phyloP scores from a whole-genome alignment of 768 basidiomycete species.

The Gloeostereum incarnatum region DNA sequence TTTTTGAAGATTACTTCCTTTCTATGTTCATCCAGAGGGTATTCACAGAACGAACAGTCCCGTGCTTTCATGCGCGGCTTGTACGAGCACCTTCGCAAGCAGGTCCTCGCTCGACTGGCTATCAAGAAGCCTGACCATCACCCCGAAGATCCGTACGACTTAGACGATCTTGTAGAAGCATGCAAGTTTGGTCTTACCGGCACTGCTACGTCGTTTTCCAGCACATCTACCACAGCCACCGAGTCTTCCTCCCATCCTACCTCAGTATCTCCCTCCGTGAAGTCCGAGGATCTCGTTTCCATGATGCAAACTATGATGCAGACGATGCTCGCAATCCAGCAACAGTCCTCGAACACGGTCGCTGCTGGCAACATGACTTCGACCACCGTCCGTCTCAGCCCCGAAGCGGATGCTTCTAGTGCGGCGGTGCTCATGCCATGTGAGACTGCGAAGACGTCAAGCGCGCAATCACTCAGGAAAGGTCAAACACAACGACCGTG shows the following conservation, averaged over 20 bases:
- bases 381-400: too few relatives aligned
- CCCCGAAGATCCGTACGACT: constrained; percentile 15
- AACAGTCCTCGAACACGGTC: too few relatives aligned
- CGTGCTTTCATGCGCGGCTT: constrained; percentile 12
- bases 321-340: neutral
- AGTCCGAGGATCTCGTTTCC: neutral
- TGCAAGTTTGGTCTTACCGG: constrained; percentile 10
- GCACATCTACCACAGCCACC: neutral
- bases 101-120: constrained; percentile 9
- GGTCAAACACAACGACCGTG: too few relatives aligned
- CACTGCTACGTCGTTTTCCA: too few relatives aligned
- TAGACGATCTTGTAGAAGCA: constrained; percentile 13
- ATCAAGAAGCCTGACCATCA: constrained; percentile 13
- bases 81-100: constrained; percentile 2
- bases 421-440: too few relatives aligned
- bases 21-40: neutral
- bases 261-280: neutral
- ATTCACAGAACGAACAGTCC: constrained; percentile 10
- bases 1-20: neutral
- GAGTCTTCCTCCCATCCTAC: neutral
- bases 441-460: too few relatives aligned
- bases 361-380: neutral
- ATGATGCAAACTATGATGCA: neutral
- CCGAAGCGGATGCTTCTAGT: too few relatives aligned
- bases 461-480: too few relatives aligned